Base-by-base conservation (phyloP, 2,329 filamentous ascomycete genomes). In the Dothideomycetes sp. region DNA sequence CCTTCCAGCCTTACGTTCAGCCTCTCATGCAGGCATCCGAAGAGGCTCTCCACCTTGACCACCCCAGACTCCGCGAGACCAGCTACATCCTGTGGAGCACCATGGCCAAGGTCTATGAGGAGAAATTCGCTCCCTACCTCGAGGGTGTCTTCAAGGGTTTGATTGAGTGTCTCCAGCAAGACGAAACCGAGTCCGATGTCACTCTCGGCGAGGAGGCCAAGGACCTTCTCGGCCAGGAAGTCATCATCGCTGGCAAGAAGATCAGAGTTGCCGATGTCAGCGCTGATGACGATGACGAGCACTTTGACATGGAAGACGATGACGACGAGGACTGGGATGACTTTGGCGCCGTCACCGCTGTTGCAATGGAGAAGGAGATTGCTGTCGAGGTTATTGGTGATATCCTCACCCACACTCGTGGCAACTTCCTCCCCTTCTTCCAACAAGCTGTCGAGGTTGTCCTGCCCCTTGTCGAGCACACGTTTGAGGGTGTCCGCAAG, bases 21-120 rank as follows among this genome's bases (percentile, higher is more conserved):
- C 85, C 86, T 31, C 72, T 96, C 43, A 94, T 98, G 84, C 74
- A 81, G 53, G 82, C 89, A 11, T 94, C 85, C 49, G 88, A 95
- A 63, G 88, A 95, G 62, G 88, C 84, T 40, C 73, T 96, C 2
- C 72, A 82, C 51, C 78, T 98, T 3, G 88, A 86, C 52, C 88
- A 95, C 65, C 84, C 88, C 31, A 77, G 88, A 42, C 77, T 96
- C 37, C 84, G 87, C 62, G 91, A 98, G 69, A 95, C 87, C 46
- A 94, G 86, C 59, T 98, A 94, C 66, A 93, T 96, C 46, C 73
- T 98, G 40, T 98, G 91, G 89, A 87, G 85, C 49, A 86, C 84
- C 31, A 79, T 98, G 57, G 83, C 89, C 46, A 93, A 93, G 68
- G 86, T 96, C 8, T 96, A 96, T 62, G 80, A 82, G 53, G 82